Evolutionary conservation across 176 grass and related monocot genomes (phyloP), one percentile per base, ranked within the genome.

Genomic region (Musa acuminata): DNA sequence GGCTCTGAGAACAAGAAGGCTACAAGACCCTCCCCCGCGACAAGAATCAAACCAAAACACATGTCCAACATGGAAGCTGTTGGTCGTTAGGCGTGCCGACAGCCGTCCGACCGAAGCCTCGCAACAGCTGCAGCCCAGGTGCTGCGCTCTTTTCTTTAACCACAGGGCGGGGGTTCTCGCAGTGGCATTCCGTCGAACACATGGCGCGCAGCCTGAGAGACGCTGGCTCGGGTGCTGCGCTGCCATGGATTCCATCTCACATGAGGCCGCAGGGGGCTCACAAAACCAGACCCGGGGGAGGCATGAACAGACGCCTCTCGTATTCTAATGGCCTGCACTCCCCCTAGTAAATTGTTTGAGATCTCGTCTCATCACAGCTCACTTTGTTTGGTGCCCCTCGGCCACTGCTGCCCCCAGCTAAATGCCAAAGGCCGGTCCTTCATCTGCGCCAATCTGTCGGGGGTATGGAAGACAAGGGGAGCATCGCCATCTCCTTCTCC

Each of bases 71-170:
- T 13, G 23, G 63, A 26, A 26, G 21, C 9, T 25, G 63, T 25
- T 65, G 63, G 63, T 65, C 22, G 63, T 65, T 65, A 20, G 21
- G 63, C 63, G 63, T 26, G 23, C 63, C 23, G 63, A 65, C 63
- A 65, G 63, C 63, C 63, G 24, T 65, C 63, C 63, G 63, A 65
- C 63, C 63, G 63, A 26, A 21, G 21, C 26, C 57, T 19, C 11
- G 17, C 63, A 29, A 24, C 63, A 65, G 63, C 63, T 65, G 63
- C 26, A 11, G 9, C 11, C 63, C 17, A 65, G 63, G 63, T 65
- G 63, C 35, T 65, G 63, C 63, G 11, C 12, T 3, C n/a, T 26
- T 24, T 65, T 23, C 63, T 60, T 60, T 19, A 60, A 60, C 57
- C 57, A 17, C 57, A 21, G n/a, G n/a, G 17, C 8, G 8, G 19